Evolutionary conservation across 768 basidiomycete species (phyloP).

Genomic region (Auricularia heimuer): DNA sequence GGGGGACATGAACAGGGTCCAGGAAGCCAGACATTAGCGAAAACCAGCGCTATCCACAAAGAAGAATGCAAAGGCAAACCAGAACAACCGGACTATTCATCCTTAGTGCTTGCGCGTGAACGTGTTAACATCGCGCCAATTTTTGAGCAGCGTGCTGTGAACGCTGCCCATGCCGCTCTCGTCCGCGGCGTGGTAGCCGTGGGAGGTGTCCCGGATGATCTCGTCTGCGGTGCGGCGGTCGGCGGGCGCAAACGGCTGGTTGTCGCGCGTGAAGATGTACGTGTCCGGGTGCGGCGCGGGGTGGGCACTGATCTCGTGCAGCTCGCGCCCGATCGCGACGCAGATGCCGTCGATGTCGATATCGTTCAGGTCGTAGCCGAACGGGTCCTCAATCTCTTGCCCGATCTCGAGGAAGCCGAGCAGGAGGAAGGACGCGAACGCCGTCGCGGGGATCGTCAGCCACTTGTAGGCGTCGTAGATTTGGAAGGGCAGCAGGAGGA

Average conservation of each 20-base stretch:
- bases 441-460: constrained; percentile 43
- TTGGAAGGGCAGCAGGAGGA: constrained; percentile 37
- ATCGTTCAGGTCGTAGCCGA: constrained; percentile 46
- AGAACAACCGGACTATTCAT: no score
- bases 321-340: neutral
- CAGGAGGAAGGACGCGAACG: constrained; percentile 53
- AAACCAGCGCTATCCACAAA: no score
- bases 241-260: constrained; percentile 62
- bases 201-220: constrained; percentile 29
- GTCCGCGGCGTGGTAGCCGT: constrained; percentile 27
- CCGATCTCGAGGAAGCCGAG: constrained; percentile 62
- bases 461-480: constrained; percentile 32
- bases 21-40: no score
- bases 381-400: constrained; percentile 41
- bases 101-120: neutral
- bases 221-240: constrained; percentile 49
- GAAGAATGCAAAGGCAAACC: no score
- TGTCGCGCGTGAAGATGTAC: constrained; percentile 47
- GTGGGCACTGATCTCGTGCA: constrained; percentile 54
- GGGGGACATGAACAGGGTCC: no score
- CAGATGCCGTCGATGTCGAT: constrained; percentile 27
- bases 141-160: constrained; percentile 22
- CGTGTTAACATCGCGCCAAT: constrained; percentile 26
- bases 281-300: constrained; percentile 40
- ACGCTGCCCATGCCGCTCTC: constrained; percentile 19